phyloP scores from a whole-genome alignment of 371 early-diverging fungal species.

The Blyttiomyces sp. region DNA sequence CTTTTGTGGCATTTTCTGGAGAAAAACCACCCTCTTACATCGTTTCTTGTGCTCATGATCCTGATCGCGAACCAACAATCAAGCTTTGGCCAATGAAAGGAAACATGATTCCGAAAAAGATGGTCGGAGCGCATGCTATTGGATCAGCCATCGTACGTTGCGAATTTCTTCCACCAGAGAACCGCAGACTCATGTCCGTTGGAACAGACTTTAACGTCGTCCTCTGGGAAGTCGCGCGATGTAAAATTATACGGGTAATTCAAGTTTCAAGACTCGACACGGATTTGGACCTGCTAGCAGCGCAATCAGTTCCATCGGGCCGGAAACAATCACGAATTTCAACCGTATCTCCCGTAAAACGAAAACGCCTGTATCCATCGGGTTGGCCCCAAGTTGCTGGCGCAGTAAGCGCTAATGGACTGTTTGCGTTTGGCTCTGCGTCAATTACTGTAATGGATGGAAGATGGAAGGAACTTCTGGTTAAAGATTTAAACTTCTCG shows the following conservation, averaged over 20 bases:
- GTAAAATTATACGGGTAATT: slow-evolving; percentile 17
- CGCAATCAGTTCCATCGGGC: neutral
- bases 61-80: slow-evolving; percentile 19
- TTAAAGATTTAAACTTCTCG: slow-evolving; percentile 6
- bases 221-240: slow-evolving; percentile 25
- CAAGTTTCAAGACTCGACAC: neutral
- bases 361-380: slow-evolving; percentile 1
- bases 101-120: slow-evolving; percentile 1
- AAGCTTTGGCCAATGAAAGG: slow-evolving; percentile 11
- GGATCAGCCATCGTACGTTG: slow-evolving; percentile 12
- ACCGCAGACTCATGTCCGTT: slow-evolving; percentile 17
- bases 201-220: slow-evolving; percentile 19
- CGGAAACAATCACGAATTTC: neutral
- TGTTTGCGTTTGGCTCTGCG: slow-evolving; percentile 21
- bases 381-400: slow-evolving; percentile 18
- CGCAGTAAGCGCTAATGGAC: slow-evolving; percentile 7
- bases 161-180: slow-evolving; percentile 22
- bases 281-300: neutral
- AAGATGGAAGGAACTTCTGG: slow-evolving; percentile 16
- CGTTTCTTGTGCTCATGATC: slow-evolving; percentile 15
- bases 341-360: neutral
- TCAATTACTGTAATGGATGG: slow-evolving; percentile 12
- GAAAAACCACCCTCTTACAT: slow-evolving; percentile 15
- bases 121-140: slow-evolving; percentile 11
- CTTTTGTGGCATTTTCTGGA: slow-evolving; percentile 14